These are phyloP conservation scores for Sporothrix phasma DNA, from an alignment of 2,329 filamentous ascomycete species.

Conservation along the genomic window DNA sequence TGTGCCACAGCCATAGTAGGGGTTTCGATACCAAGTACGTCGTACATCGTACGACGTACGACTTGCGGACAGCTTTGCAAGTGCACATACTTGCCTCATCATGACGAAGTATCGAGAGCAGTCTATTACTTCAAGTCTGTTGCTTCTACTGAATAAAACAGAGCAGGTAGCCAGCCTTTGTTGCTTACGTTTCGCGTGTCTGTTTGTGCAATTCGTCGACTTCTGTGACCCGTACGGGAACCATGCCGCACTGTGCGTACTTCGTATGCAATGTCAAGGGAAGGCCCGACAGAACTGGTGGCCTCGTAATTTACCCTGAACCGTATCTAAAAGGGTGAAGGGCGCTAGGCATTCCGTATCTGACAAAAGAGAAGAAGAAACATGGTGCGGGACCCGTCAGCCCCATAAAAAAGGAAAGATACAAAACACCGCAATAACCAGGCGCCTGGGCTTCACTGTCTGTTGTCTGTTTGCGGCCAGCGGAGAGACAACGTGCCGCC, in stretches of 20 bases:
- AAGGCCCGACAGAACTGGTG: neutral
- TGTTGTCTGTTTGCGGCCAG: constrained; percentile 4
- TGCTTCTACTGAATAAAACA: too few relatives aligned
- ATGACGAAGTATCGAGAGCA: too few relatives aligned
- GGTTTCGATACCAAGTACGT: neutral
- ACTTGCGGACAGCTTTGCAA: too few relatives aligned
- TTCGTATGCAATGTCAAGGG: neutral
- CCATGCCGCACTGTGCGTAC: neutral
- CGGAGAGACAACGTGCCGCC: neutral
- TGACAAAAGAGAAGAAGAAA: neutral
- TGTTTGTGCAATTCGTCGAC: neutral
- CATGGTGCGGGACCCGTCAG: neutral
- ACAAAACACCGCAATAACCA: neutral
- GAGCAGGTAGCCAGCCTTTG: too few relatives aligned
- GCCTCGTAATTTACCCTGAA: neutral
- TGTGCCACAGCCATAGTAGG: neutral
- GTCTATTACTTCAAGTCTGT: too few relatives aligned
- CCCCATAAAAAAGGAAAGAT: neutral
- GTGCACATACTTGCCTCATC: too few relatives aligned
- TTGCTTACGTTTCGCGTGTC: too few relatives aligned
- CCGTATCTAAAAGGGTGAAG: neutral
- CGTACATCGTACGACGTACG: too few relatives aligned
- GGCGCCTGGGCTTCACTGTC: neutral
- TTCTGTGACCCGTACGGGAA: neutral
- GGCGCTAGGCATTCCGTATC: neutral